Evolutionary conservation across 495 filamentous ascomycete species (phyloP).

Genomic region (Cryomyces minteri): DNA sequence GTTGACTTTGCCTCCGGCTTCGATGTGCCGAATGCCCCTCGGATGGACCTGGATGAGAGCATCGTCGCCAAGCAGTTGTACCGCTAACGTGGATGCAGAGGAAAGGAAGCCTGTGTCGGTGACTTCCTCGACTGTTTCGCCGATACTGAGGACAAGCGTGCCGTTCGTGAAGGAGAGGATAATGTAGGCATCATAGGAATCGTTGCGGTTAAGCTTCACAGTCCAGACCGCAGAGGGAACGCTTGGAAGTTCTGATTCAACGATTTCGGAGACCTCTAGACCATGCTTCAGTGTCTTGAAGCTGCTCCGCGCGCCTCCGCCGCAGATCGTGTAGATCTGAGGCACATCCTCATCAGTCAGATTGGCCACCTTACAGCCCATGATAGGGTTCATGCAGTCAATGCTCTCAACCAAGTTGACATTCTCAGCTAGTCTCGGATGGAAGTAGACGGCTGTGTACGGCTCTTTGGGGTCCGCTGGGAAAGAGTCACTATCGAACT

Average conservation of each 20-base stretch:
- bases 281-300: conserved; percentile 88
- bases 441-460: conserved; percentile 67
- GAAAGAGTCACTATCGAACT: conserved; percentile 68
- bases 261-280: conserved; percentile 81
- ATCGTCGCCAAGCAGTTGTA: conserved; percentile 87
- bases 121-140: conserved; percentile 90
- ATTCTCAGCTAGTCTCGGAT: conserved; percentile 61
- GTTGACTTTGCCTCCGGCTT: conserved; percentile 61
- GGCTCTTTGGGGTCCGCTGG: conserved; percentile 49
- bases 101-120: conserved; percentile 82
- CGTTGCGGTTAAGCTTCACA: conserved; percentile 62
- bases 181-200: conserved; percentile 70
- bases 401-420: conserved; percentile 71
- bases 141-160: conserved; percentile 80
- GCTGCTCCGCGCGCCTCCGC: conserved; percentile 68
- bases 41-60: conserved; percentile 89
- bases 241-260: conserved; percentile 74
- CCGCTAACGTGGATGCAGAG: conserved; percentile 70
- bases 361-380: conserved; percentile 82
- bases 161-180: conserved; percentile 49
- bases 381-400: conserved; percentile 73
- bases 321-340: conserved; percentile 86
- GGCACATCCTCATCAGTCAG: conserved; percentile 81
- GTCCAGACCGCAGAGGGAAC: conserved; percentile 88
- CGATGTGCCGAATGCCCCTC: conserved; percentile 80